phyloP scores from a whole-genome alignment of 176 grass and related monocot genomes.

The Oryza rufipogon region DNA sequence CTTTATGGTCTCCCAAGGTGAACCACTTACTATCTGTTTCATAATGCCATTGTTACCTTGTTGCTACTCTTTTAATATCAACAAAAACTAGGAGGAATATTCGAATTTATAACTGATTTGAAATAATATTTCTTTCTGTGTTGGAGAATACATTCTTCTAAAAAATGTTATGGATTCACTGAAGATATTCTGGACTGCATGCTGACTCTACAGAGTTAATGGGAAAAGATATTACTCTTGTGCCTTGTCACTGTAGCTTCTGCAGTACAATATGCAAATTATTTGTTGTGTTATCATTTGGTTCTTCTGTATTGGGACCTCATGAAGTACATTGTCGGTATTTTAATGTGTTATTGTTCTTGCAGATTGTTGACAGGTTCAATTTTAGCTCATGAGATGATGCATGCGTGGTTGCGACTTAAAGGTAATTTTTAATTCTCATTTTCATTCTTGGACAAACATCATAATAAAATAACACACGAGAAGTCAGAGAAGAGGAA shows the following conservation, averaged over 20 bases:
- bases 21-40: slow-evolving; percentile 36
- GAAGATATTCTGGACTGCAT: neutral
- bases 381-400: slow-evolving; percentile 98
- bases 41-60: slow-evolving; percentile 7
- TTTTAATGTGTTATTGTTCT: slow-evolving; percentile 37
- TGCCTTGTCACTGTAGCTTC: neutral
- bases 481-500: slow-evolving; percentile 2
- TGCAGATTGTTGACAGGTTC: slow-evolving; percentile 92
- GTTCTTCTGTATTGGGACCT: neutral
- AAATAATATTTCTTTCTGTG: slow-evolving; percentile 10
- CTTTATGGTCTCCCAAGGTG: slow-evolving; percentile 98
- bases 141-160: neutral
- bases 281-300: neutral
- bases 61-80: neutral
- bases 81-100: neutral
- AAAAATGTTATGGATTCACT: neutral
- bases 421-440: slow-evolving; percentile 60
- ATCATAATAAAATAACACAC: slow-evolving; percentile 17
- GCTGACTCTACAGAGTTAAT: slow-evolving; percentile 3
- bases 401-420: slow-evolving; percentile 96
- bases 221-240: neutral
- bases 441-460: neutral
- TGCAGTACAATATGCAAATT: neutral
- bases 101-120: neutral
- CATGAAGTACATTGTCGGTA: neutral